Evolutionary conservation across 2,329 filamentous ascomycete genomes (phyloP), one percentile per base, ranked within the genome.

Genomic region (Paraphaeosphaeria sporulosa): DNA sequence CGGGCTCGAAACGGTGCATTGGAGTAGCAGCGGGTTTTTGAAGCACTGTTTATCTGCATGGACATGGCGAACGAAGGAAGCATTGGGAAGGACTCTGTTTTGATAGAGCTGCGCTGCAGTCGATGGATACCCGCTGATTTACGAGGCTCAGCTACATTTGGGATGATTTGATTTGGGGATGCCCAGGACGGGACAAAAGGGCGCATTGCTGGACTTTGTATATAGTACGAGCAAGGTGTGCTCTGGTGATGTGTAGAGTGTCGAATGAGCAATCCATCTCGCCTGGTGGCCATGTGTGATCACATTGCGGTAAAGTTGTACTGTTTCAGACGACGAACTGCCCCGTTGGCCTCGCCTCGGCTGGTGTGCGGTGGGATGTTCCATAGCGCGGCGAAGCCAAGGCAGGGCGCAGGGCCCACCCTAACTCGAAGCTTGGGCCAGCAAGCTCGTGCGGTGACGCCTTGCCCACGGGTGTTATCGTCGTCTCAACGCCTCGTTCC

Each of bases 81-180:
- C 25, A 27, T 27, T 6, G 57, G 56, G 52, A 36, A 44, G 63
- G 61, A 60, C 49, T 58, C 59, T 60, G 57, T 21, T 60, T 51
- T 56, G 57, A 56, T 62, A 56, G 43, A 58, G 59, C 58, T 62
- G 51, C 52, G 55, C 52, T 55, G 60, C 58, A 34, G 55, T 67
- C 30, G 58, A 59, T 62, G 67, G 68, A 75, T 75, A 74, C 72
- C 73, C 71, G 64, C 63, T 65, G 64, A 63, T 60, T 67, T 67
- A 61, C 27, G 54, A 67, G 55, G 65, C 61, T 66, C 61, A 63
- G 64, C 64, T 70, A n/a, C 36, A 36, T 52, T 44, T 49, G 47
- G 58, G 53, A 57, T 49, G 27, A 38, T 21, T 42, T 46, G 25
- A 27, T 27, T 27, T 6, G 3, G 13, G 59, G 60, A 60, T 62